Conservation (phyloP, 2,329 filamentous ascomycete species). For the Paracamarosporium sp. region DNA sequence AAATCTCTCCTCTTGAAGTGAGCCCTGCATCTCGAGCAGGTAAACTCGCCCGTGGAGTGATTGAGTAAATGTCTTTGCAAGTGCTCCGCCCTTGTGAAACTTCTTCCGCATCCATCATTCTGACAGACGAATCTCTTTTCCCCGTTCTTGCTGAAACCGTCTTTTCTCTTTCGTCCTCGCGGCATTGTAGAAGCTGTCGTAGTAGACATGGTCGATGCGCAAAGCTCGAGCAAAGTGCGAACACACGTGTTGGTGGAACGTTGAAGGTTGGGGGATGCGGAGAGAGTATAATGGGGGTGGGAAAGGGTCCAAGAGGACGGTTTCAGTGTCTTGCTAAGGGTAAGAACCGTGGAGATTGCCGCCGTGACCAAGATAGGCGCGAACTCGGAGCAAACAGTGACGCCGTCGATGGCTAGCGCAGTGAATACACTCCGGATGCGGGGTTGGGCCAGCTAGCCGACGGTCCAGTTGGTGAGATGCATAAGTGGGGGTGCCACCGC, state of each 20-base stretch:
- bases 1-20: slow-evolving; percentile 68
- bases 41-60: slow-evolving; percentile 66
- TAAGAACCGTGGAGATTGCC: neutral
- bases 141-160: slow-evolving; percentile 47
- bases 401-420: neutral
- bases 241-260: slow-evolving; percentile 10
- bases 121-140: slow-evolving; percentile 71
- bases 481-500: slow-evolving; percentile 9
- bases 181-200: slow-evolving; percentile 51
- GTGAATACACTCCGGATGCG: neutral
- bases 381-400: neutral
- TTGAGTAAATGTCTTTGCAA: slow-evolving; percentile 95
- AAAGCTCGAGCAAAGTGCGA: slow-evolving; percentile 13
- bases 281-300: slow-evolving; percentile 35
- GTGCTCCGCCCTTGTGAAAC: slow-evolving; percentile 93
- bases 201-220: slow-evolving; percentile 22
- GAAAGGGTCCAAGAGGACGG: neutral
- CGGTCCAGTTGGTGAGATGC: neutral
- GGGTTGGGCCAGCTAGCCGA: slow-evolving; percentile 6
- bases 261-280: slow-evolving; percentile 38
- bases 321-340: neutral
- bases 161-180: slow-evolving; percentile 70
- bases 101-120: slow-evolving; percentile 86
- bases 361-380: slow-evolving; percentile 17
- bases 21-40: slow-evolving; percentile 65